Base-by-base conservation (phyloP, 768 basidiomycete genomes). In the Boletellus emodensis region DNA sequence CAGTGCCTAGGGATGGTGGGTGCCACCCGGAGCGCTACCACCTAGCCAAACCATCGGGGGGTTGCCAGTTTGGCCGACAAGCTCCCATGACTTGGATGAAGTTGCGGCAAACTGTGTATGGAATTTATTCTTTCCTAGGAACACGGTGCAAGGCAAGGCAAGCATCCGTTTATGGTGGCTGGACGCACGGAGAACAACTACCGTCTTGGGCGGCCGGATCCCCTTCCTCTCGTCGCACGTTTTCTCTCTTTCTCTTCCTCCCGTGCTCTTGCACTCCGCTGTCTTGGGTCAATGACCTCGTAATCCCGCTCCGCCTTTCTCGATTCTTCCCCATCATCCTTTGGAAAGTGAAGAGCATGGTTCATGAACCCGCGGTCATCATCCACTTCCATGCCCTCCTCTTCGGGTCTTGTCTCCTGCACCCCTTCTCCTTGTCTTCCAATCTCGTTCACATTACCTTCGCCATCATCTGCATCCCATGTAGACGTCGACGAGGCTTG, bases 231-330 rank as follows among this genome's bases (percentile, higher is more conserved):
- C 11, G 57, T 51, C 2, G 64, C 69, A 12, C 67, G 65, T 46
- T 83, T 88, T 59, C 83, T 72, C 52, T 87, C 86, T 57, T 75
- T 73, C 58, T 90, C 89, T 62, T 93, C 90, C 60, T 91, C 86
- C 60, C 75, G 81, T 22, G 90, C 90, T 42, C 80, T 71, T 20
- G 86, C 87, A 39, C 84, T 77, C 48, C 90, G 70, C 42, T 80
- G 78, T 51, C 90, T 71, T 0, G 90, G 90, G 63, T 93, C 90
- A 63, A 93, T 93, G 24, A 93, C 90, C 69, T 93, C 90, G 60
- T 91, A 92, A 50, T 93, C 90, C 46, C 87, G 70, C 64, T 90
- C 85, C 1, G 87, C 90, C 67, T 90, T 90, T 53, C 66, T 65
- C 20, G 75, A 77, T 68, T 92, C 90, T 59, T 89, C 89, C 20